Base-by-base conservation (phyloP, 2,329 filamentous ascomycete genomes). In the Acarospora socialis region DNA sequence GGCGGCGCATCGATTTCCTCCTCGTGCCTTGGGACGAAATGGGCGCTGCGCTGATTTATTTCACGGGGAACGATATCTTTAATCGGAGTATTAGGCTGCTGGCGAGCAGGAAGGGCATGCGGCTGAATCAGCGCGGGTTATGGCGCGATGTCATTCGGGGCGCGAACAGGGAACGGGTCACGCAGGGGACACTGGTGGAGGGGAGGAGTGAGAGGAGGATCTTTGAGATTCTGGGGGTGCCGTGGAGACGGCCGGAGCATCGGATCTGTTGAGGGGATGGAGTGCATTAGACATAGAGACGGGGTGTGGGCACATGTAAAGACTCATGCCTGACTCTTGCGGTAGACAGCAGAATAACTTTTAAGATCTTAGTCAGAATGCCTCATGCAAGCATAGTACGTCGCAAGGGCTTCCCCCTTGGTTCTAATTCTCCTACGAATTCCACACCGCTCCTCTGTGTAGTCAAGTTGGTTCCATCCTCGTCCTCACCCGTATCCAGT, bases 11-110 rank as follows among this genome's bases (percentile, higher is more conserved):
- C 38, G 86, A 94, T 49, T 68, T 94, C 13, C 60, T 94, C 2
- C 67, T 92, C 3, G 86, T 93, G 1, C 84, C 86, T 0, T 74
- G 75, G 43, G 62, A 69, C 2, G 77, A 93, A 53, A 65, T 83
- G 30, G 87, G 87, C 1, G 86, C 81, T 0, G 84, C 86, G 0
- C 52, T 94, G 39, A 68, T 94, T n/a, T 94, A 94, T 50, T 95
- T 94, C 48, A 94, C 87, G 0, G 87, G 87, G 1, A 90, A 94
- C 44, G 86, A 93, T 50, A 78, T 93, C 20, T 94, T 94, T 59
- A 94, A 94, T 52, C 66, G 86, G 10, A 92, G 81, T 48, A 70
- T 94, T 52, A 62, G 87, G 41, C 56, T 92, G 10, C 53, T 94
- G 41, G 83, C 84, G 9, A 71, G 73, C 22, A 83, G 73, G 55